A percentile compares a stretch with the other conserved stretches of the same genome.
Evolutionary conservation across 345 rosid genomes (phyloP).

Genomic region (Erysimum cheiranthoides): DNA sequence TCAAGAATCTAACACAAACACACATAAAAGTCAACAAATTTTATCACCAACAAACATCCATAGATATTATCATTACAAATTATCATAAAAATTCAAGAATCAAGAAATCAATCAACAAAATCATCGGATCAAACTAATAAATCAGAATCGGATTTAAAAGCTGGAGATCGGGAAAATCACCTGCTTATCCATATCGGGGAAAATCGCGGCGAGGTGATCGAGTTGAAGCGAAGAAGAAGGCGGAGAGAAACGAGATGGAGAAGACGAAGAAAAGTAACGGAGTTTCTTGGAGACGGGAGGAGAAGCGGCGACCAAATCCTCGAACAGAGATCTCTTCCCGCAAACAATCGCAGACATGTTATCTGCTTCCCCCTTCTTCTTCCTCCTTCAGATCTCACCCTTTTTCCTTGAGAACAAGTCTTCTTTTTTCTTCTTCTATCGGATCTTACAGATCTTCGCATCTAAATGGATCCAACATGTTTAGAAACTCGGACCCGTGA

Average conservation of each 20-base stretch:
- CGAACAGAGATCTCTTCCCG: constrained; percentile 92
- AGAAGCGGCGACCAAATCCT: constrained; percentile 66
- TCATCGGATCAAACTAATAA: neutral
- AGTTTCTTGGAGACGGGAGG: constrained; percentile 68
- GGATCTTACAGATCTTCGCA: constrained; percentile 6
- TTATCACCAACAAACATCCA: neutral
- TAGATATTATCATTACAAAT: neutral
- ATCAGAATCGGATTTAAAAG: neutral
- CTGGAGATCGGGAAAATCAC: constrained; percentile 38
- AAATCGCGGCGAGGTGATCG: constrained; percentile 60
- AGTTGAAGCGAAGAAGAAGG: constrained; percentile 47
- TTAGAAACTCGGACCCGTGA: neutral
- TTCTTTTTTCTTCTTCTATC: neutral
- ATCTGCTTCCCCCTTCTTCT: constrained; percentile 51
- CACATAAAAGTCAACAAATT: neutral
- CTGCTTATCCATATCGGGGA: constrained; percentile 87
- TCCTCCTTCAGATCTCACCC: constrained; percentile 38
- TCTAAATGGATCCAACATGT: neutral
- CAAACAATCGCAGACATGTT: constrained; percentile 96
- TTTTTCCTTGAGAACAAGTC: constrained; percentile 1
- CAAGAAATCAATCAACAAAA: neutral
- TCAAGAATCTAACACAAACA: constrained; percentile 63
- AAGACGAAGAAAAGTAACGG: constrained; percentile 73
- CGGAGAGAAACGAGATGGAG: constrained; percentile 52
- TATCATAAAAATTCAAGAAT: neutral